A percentile compares a stretch with the other conserved stretches of the same genome.
Conservation (phyloP, 768 basidiomycete genomes). For the Hemileccinum rubropunctum region DNA sequence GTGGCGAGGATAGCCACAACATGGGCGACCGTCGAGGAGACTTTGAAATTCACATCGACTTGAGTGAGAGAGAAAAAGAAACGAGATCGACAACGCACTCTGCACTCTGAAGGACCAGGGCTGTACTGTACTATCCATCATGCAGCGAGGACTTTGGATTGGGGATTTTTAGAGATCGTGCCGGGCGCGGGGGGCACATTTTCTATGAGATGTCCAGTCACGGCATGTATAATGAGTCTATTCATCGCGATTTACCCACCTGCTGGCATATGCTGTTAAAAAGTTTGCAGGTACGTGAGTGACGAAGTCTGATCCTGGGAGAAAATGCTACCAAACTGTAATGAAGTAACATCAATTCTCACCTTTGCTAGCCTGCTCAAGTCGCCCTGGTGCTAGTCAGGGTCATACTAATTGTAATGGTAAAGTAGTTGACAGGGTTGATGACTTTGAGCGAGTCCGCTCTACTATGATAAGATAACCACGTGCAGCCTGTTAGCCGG, state of each 20-base stretch:
- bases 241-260: not conserved
- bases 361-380: not conserved
- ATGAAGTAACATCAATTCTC: not conserved
- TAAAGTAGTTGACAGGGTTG: not conserved
- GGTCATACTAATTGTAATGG: not conserved
- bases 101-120: constrained; percentile 10
- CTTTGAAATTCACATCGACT: constrained; percentile 2
- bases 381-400: not conserved
- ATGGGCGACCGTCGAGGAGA: constrained; percentile 16
- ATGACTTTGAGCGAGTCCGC: not conserved
- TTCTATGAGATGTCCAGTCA: not conserved
- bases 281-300: not conserved
- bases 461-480: not conserved
- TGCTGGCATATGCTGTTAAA: not conserved
- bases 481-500: not conserved
- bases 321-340: not conserved
- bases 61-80: not conserved
- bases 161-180: not conserved
- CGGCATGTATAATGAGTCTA: not conserved
- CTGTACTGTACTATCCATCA: not conserved
- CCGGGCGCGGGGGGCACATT: not conserved
- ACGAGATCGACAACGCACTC: constrained; percentile 6
- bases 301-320: not conserved
- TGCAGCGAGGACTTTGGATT: not conserved
- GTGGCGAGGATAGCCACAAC: constrained; percentile 20